These are phyloP conservation scores for Termitomyces sp. DNA, from an alignment of 1,284 basidiomycete genomes.

Conservation along the genomic window DNA sequence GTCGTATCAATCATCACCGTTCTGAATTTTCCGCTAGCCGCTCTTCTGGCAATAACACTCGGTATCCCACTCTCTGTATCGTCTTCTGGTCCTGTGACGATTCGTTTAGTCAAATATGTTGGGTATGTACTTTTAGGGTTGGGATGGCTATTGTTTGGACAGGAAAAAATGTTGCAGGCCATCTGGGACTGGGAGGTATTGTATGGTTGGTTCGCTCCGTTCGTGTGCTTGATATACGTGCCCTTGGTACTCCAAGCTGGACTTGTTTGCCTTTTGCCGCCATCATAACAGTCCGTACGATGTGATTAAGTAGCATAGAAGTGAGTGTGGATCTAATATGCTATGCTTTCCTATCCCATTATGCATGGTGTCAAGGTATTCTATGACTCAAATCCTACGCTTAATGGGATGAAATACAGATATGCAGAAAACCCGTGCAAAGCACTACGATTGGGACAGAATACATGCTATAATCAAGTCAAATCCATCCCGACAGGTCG, in stretches of 20 bases:
- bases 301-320: not conserved
- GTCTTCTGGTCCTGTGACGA: conserved; percentile 22
- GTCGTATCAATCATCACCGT: conserved; percentile 81
- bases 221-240: conserved; percentile 65
- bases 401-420: not conserved
- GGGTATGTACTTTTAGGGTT: conserved; percentile 44
- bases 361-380: not conserved
- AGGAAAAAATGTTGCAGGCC: conserved; percentile 39
- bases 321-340: not conserved
- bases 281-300: not conserved
- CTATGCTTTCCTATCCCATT: not conserved
- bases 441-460: not conserved
- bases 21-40: conserved; percentile 86
- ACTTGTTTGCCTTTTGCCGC: conserved; percentile 45
- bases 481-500: conserved; percentile 26
- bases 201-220: conserved; percentile 71
- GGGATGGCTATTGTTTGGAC: conserved; percentile 50
- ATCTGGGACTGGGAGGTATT: conserved; percentile 70
- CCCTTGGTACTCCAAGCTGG: conserved; percentile 67
- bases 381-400: not conserved
- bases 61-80: conserved; percentile 56
- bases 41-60: conserved; percentile 57
- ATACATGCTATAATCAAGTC: not conserved
- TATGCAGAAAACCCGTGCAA: not conserved
- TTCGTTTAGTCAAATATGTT: conserved; percentile 34